Conservation (phyloP, 2,329 filamentous ascomycete genomes). For the Raffaelea arxii region DNA sequence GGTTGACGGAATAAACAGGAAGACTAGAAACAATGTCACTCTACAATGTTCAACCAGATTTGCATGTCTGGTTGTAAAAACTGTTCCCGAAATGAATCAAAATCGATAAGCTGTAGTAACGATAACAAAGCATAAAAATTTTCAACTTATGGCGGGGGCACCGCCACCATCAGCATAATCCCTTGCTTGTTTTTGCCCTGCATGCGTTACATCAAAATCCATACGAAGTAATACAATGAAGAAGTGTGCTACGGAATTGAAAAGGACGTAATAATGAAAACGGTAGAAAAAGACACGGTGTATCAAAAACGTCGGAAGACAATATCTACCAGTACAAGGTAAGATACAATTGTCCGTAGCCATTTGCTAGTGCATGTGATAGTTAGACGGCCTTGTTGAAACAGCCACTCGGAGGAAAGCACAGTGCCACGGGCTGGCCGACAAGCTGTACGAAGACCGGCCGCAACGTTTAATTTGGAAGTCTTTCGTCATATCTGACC, state of each 20-base stretch:
- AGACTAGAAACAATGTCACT: background rate
- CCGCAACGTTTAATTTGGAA: no score
- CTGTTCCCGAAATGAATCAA: no score
- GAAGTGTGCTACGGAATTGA: background rate
- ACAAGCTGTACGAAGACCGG: background rate
- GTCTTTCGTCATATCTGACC: no score
- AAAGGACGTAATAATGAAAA: background rate
- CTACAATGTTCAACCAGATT: no score
- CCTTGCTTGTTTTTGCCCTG: background rate
- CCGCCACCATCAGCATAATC: background rate
- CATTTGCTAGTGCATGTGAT: no score
- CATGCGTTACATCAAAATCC: background rate
- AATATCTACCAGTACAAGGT: no score
- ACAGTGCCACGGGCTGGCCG: slow-evolving; percentile 8
- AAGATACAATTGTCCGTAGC: no score
- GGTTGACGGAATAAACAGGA: background rate
- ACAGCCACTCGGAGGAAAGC: slow-evolving; percentile 5
- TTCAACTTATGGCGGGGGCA: background rate
- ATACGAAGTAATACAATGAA: background rate
- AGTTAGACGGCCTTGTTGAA: background rate
- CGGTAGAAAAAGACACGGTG: background rate
- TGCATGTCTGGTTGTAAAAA: no score
- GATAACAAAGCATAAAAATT: no score
- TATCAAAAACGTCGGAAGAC: no score
- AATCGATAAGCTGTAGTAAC: no score